These are phyloP conservation scores for Pyrenophora tritici-repentis DNA, from an alignment of 2,329 filamentous ascomycete species.

Conservation along the genomic window DNA sequence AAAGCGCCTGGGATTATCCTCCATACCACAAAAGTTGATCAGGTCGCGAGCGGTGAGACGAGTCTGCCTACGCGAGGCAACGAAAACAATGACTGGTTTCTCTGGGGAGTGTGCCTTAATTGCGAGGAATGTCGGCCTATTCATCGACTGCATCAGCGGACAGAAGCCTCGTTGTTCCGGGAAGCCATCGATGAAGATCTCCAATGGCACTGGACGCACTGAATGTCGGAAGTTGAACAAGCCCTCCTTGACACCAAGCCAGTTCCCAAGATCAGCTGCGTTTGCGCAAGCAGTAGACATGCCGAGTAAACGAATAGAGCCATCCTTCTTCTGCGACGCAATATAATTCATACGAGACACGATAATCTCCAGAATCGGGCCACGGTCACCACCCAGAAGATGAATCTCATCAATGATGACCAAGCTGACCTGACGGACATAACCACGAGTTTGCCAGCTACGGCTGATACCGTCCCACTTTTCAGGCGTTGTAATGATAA, in stretches of 20 bases:
- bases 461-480: slow-evolving; percentile 99
- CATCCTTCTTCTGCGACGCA: slow-evolving; percentile 84
- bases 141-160: slow-evolving; percentile 99
- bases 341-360: slow-evolving; percentile 97
- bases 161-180: slow-evolving; percentile 95
- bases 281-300: slow-evolving; percentile 99
- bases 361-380: slow-evolving; percentile 97
- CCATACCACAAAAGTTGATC: slow-evolving; percentile 97
- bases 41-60: slow-evolving; percentile 93
- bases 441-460: slow-evolving; percentile 97
- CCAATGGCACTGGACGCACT: slow-evolving; percentile 90
- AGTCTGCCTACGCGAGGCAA: slow-evolving; percentile 92
- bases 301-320: slow-evolving; percentile 85
- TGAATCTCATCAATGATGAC: slow-evolving; percentile 99
- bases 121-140: slow-evolving; percentile 91
- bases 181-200: slow-evolving; percentile 97
- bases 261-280: slow-evolving; percentile 89
- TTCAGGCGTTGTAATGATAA: slow-evolving; percentile 98
- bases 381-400: slow-evolving; percentile 91
- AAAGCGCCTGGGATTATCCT: slow-evolving; percentile 94
- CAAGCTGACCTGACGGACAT: slow-evolving; percentile 90
- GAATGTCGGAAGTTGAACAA: slow-evolving; percentile 98
- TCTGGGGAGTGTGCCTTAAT: slow-evolving; percentile 96
- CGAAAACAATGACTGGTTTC: slow-evolving; percentile 98
- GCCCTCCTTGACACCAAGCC: slow-evolving; percentile 93